These are phyloP conservation scores for Irpex sp. DNA, from an alignment of 1,284 basidiomycete species.

Conservation along the genomic window DNA sequence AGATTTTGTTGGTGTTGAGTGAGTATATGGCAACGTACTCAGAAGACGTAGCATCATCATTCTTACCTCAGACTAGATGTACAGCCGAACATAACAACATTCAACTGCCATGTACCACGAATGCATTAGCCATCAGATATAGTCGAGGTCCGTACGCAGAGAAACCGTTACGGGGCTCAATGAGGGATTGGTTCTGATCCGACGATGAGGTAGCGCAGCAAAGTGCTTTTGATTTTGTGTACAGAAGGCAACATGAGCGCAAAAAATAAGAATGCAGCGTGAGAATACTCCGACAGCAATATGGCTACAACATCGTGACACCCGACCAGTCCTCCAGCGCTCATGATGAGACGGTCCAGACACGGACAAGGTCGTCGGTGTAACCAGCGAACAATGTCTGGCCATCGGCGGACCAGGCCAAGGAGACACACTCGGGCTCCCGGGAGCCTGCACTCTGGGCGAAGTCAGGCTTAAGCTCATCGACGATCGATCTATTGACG, in stretches of 20 bases:
- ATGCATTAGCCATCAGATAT: no score
- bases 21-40: no score
- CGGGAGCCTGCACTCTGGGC: slow-evolving; percentile 83
- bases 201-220: slow-evolving; percentile 13
- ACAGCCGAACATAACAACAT: no score
- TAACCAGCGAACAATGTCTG: slow-evolving; percentile 97
- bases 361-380: slow-evolving; percentile 92
- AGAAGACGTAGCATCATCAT: no score
- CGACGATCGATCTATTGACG: slow-evolving; percentile 90
- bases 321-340: slow-evolving; percentile 5
- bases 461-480: slow-evolving; percentile 97
- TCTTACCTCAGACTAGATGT: no score
- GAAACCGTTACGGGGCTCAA: not conserved
- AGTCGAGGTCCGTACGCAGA: not conserved
- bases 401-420: slow-evolving; percentile 99
- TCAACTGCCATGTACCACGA: no score
- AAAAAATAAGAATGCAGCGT: slow-evolving; percentile 16
- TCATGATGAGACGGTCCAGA: slow-evolving; percentile 90
- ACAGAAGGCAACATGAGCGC: slow-evolving; percentile 19
- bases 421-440: slow-evolving; percentile 96
- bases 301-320: slow-evolving; percentile 5
- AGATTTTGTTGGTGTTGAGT: slow-evolving; percentile 14
- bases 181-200: not conserved
- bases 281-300: slow-evolving; percentile 10
- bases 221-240: slow-evolving; percentile 48